Base-by-base conservation (phyloP, 2,329 filamentous ascomycete species). In the Hymenotorrendiella dingleyae region DNA sequence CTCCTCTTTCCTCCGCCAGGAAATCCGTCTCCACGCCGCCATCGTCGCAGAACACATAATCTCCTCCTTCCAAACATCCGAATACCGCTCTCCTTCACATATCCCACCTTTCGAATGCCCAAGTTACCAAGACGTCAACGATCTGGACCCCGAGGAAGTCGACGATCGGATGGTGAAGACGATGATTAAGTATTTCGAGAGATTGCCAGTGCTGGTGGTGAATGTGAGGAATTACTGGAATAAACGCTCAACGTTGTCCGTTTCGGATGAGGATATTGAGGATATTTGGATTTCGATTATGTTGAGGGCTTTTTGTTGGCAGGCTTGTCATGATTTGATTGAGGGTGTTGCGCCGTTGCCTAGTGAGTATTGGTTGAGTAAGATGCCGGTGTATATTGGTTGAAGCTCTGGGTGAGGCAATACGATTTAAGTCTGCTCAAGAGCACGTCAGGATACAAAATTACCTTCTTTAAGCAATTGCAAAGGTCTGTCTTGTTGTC, bases 321-420 rank as follows among this genome's bases (percentile, higher is more conserved):
- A 50, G 34, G 33, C 35, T 26, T 40, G 33, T 23, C 48, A 50
- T 43, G 16, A 37, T 5, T 40, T 50, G 42, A 45, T 50, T 27
- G 17, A 26, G 11, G 42, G 33, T 16, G 36, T 41, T 7, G 29
- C 42, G 11, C 42, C 45, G 6, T 30, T 50, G 23, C 45, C 48
- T 11, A 45, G 42, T 16, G 45, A 48, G 39, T 45, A 45, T 32
- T 48, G 45, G 45, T 33, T 43, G 21, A 48, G 45, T 17, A 45
- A 48, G 28, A 48, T 50, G 42, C 48, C 48, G 6, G 45, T 50
- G 14, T 48, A 50, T 44, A 50, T 50, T 27, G 48, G 48, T 9
- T 48, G 32, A 23, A 6, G 8, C 23, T 23, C 5, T 4, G 10
- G 4, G 33, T n/a, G n/a, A n/a, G n/a, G n/a, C n/a, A n/a, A n/a